Conservation (phyloP, 495 filamentous ascomycete genomes). For the Aspergillus haitiensis region DNA sequence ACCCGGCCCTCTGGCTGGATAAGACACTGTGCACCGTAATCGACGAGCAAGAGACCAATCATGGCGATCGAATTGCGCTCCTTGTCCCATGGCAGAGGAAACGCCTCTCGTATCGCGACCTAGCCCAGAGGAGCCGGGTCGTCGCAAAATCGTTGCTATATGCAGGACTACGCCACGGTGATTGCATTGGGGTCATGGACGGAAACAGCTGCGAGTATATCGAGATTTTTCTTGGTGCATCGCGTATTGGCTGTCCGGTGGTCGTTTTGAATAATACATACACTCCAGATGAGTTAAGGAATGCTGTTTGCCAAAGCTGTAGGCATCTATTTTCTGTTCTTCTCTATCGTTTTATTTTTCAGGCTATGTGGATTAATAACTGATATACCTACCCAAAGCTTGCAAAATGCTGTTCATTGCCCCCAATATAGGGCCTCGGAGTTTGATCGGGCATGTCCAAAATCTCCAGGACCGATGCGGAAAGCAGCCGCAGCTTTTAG, state of each 20-base stretch:
- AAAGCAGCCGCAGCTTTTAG: constrained; percentile 13
- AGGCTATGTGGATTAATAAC: neutral
- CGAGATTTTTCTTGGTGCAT: constrained; percentile 27
- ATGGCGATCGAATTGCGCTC: constrained; percentile 16
- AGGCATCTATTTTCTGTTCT: neutral
- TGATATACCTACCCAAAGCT: neutral
- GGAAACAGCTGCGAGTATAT: constrained; percentile 32
- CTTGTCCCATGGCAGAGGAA: constrained; percentile 28
- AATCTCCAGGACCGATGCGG: constrained; percentile 2
- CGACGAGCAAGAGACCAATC: constrained; percentile 21
- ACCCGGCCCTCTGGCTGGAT: constrained; percentile 19
- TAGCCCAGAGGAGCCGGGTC: constrained; percentile 21
- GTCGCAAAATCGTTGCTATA: constrained; percentile 25
- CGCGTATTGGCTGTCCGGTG: constrained; percentile 27
- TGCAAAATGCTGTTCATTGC: constrained; percentile 27
- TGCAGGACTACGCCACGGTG: constrained; percentile 25
- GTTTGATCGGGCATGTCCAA: constrained; percentile 15
- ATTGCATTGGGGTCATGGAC: constrained; percentile 30
- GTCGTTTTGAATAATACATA: constrained; percentile 33
- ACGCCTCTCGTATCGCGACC: constrained; percentile 24
- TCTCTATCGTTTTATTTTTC: neutral
- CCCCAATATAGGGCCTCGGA: constrained; percentile 15
- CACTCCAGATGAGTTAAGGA: constrained; percentile 25
- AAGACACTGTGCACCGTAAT: constrained; percentile 24
- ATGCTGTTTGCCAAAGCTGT: constrained; percentile 24